Evolutionary conservation across 106 monocot genomes (phyloP), one percentile per base, ranked within the genome.

Genomic region (Dioscorea alata): DNA sequence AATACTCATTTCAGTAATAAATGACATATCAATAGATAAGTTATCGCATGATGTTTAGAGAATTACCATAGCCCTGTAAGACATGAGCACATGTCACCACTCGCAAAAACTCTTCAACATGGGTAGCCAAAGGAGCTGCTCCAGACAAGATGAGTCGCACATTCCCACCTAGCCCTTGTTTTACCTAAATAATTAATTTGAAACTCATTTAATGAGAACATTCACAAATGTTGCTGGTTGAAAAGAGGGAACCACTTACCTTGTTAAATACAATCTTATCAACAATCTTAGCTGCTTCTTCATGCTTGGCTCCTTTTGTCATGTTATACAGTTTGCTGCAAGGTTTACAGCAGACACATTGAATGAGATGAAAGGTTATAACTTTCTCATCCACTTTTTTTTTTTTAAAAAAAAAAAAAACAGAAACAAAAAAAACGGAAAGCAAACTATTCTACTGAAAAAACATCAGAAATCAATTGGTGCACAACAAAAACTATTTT

Each of bases 31-130:
- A 42, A 42, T 42, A 10, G 42, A 42, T 8, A 42, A 10, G 42
- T 42, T 42, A 42, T 10, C 10, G 5, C 6, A 42, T 6, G 6
- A 42, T 42, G 5, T 42, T 42, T 3, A 28, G 10, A 42, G 6
- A 10, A 42, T 48, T 92, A 97, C 97, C 97, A 75, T 92, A 97
- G 70, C 97, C 97, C 75, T 97, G 97, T 33, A 89, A 33, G 74
- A 97, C 88, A 77, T 83, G 76, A 59, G 80, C 66, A 74, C 97
- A 92, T 62, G 97, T 61, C 33, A 92, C 97, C 23, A 97, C 93
- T 48, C 93, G 71, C 63, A 94, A 75, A 76, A 77, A 97, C 25
- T 67, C 74, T 85, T 97, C 97, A 16, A 97, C 97, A 71, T 92
- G 89, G 34, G 71, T 76, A 68, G 97, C 80, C 48, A 97, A 59